Base-by-base conservation (phyloP, 495 filamentous ascomycete species). In the Cudoniella acicularis region DNA sequence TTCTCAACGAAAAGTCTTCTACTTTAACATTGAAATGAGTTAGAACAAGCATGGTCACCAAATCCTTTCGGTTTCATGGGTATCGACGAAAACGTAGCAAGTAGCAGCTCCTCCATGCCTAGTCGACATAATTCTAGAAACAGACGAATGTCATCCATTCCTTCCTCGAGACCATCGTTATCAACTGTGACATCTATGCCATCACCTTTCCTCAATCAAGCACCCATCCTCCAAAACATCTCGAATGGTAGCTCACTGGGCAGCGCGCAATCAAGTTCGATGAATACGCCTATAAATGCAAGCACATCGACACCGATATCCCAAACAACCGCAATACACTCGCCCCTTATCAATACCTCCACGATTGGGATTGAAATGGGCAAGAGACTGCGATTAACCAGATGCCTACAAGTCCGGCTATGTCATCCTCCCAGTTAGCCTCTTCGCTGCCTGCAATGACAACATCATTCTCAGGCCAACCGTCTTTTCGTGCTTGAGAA, bases 401-500 rank as follows among this genome's bases (percentile, higher is more conserved):
- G n/a, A n/a, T n/a, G n/a, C n/a, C n/a, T n/a, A n/a, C n/a, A n/a
- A n/a, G n/a, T 10, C 17, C 26, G 18, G 25, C 41, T 10, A 36
- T 47, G 11, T 16, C 49, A 10, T 30, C n/a, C 27, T 22, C 3
- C 17, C 30, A 4, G 13, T 13, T 36, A 36, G 30, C 30, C 4
- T 6, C 30, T 4, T 36, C 30, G 30, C 4, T 36, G 30, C 30
- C 30, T 13, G 13, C 30, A 13, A 36, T 36, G 30, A 20, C 10
- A 20, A 1, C 46, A n/a, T n/a, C 13, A 52, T 8, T 21, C 2
- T 20, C 45, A 26, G 16, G 22, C 2, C 59, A 51, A 21, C 36
- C 23, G 17, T 42, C 25, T 10, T 17, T 16, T 6, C 49, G 40
- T 30, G 13, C 52, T 24, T 66, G 60, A 60, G 56, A 63, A 30